These are phyloP conservation scores for Eutrema heterophyllum DNA, from an alignment of 345 rosid genomes.

Conservation along the genomic window DNA sequence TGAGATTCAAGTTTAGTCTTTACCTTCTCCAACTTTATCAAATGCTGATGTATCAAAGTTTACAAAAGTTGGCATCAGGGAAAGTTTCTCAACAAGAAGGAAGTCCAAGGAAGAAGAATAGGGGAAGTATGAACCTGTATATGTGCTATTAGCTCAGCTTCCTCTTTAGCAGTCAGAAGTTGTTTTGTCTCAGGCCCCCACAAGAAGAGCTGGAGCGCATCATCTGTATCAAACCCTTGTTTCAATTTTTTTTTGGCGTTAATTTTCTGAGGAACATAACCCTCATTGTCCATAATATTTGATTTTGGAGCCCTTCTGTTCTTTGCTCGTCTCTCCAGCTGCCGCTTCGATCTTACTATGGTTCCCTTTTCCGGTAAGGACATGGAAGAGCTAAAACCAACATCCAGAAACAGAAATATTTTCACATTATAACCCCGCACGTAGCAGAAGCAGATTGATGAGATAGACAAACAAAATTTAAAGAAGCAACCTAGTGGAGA, in stretches of 20 bases:
- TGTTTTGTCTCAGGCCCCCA: slow-evolving; percentile 76
- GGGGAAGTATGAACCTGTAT: slow-evolving; percentile 50
- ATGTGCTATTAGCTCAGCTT: slow-evolving; percentile 57
- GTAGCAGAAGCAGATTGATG: background rate
- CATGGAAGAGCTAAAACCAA: slow-evolving; percentile 34
- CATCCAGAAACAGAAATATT: slow-evolving; percentile 25
- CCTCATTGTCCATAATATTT: slow-evolving; percentile 33
- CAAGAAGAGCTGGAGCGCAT: slow-evolving; percentile 70
- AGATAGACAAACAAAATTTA: background rate
- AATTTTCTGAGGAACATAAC: slow-evolving; percentile 33
- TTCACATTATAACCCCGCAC: background rate
- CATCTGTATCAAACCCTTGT: slow-evolving; percentile 49
- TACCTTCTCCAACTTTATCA: slow-evolving; percentile 52
- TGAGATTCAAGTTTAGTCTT: slow-evolving; percentile 64
- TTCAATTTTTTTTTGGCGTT: slow-evolving; percentile 38
- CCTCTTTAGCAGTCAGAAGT: slow-evolving; percentile 72
- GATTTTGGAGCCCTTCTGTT: slow-evolving; percentile 45
- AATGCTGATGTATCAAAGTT: slow-evolving; percentile 45
- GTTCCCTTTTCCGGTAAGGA: slow-evolving; percentile 33
- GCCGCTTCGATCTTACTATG: slow-evolving; percentile 58
- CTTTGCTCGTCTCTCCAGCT: slow-evolving; percentile 53
- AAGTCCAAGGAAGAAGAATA: slow-evolving; percentile 1
- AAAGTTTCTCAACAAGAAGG: background rate
- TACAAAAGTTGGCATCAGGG: background rate
- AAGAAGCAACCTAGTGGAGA: slow-evolving; percentile 51